Evolutionary conservation across 495 filamentous ascomycete genomes (phyloP).

Genomic region (Parathielavia hyrcaniae): DNA sequence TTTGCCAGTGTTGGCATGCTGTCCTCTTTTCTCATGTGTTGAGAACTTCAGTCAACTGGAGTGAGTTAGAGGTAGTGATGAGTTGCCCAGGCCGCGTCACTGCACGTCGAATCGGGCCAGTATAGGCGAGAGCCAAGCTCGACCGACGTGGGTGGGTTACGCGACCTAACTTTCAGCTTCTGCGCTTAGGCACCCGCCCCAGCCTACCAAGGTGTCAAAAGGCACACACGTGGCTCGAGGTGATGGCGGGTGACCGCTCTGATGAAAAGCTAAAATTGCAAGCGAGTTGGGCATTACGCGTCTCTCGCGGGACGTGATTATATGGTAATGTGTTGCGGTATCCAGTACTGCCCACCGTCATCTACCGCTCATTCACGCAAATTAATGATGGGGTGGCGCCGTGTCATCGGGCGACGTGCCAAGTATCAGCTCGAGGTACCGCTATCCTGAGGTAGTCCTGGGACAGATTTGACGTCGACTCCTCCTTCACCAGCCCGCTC

Average conservation of each 20-base stretch:
- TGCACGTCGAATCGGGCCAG: neutral
- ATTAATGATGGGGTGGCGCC: neutral
- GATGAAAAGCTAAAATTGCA: no score
- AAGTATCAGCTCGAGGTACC: neutral
- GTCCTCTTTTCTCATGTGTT: no score
- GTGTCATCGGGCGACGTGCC: neutral
- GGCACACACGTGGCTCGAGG: no score
- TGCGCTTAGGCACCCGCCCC: neutral
- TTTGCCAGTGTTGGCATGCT: conserved; percentile 5
- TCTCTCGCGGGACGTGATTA: neutral
- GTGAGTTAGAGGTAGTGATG: no score
- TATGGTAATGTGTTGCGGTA: neutral
- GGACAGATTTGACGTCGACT: conserved; percentile 9
- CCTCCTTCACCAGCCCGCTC: no score
- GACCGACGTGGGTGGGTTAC: neutral
- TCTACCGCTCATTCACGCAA: no score
- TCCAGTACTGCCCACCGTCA: no score
- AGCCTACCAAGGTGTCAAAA: neutral
- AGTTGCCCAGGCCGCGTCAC: conserved; percentile 1
- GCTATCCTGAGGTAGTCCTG: conserved; percentile 4
- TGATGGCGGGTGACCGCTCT: no score
- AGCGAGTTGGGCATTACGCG: no score
- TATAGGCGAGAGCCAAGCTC: neutral
- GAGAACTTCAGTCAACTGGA: no score
- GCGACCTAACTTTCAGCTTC: neutral